Base-by-base conservation (phyloP, 192 early-diverging fungal species). In the Geranomyces michiganensis region DNA sequence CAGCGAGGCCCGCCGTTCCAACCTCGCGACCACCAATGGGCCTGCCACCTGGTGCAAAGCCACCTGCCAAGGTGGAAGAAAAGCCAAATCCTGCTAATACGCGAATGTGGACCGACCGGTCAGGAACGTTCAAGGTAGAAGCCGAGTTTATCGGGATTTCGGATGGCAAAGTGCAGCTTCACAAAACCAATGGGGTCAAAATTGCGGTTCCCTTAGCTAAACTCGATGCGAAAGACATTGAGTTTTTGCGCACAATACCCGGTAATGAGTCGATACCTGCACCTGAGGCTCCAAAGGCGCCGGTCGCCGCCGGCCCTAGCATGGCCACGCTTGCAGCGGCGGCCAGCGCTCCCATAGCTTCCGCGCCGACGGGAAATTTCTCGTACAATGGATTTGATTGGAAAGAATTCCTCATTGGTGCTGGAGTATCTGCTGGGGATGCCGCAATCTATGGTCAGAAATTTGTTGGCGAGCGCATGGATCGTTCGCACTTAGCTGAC, bases 131-230 rank as follows among this genome's bases (percentile, higher is more conserved):
- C 82, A 93, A 85, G 51, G 94, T 96, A 1, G 93, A 98, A 33
- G 97, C 97, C 9, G 88, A 93, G 76, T 96, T 91, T 36, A 41
- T 98, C 19, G 77, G 82, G 29, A 87, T 92, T 60, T 60, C 80
- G 22, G 91, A 96, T n/a, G 92, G 91, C 61, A 92, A 94, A 65
- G 89, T 95, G 36, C 91, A 96, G 24, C 76, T 99, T 55, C 95
- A 96, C 78, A 99, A 99, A 74, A 78, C 88, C 4, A 99, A 99
- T 76, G 94, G 94, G 66, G 94, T 95, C 60, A 95, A 89, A 53
- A 98, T 99, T 75, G 90, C 85, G 29, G 97, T 99, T 13, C 90
- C 94, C 1, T 76, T 96, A 33, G 90, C 92, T 7, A 96, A 97
- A 71, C 89, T 99, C 70, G 87, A 87, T 0, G 72, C 75, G n/a